Evolutionary conservation across 148 eudicot species (phyloP), one percentile per base, ranked within the genome.

Genomic region (Diospyros kaki): DNA sequence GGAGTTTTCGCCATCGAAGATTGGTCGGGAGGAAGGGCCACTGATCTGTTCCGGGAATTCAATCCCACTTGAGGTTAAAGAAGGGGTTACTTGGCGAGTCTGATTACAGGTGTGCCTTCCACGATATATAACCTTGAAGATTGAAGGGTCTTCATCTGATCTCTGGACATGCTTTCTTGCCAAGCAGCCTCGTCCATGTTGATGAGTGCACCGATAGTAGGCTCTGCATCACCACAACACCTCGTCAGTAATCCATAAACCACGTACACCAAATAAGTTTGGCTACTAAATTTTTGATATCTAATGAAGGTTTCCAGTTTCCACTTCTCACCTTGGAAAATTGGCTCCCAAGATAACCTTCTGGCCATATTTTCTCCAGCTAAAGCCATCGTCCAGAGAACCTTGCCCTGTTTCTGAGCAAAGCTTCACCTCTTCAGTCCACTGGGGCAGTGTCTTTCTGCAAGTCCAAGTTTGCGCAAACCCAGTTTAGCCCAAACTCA

Each of bases 281-380:
- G 28, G 28, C 28, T 28, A 28, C 28, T 28, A 28, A 28, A 0
- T 0, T 28, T 28, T 28, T 0, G 28, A 28, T 28, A 28, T 28
- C 28, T 28, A 28, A 28, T 28, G 28, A 28, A 28, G 28, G 28
- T 28, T 28, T 28, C 28, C 28, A 28, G 28, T 28, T 28, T 28
- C 28, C 28, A 28, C 28, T 48, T 52, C 73, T 84, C 15, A 94
- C 98, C 98, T 90, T 66, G 97, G 97, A 79, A 73, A 83, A 64
- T 38, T 85, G 53, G 95, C 81, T 67, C 93, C 89, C 63, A 90
- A 87, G 14, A 94, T 94, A 14, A 78, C 87, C 50, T 94, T 94
- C 75, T 94, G 98, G 3, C 98, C 98, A 83, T 94, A 94, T 79
- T 94, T 94, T 66, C 98, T 88, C 98, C 98, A 94, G 77, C 84